Evolutionary conservation across 805 yeast species (phyloP).

Genomic region (Metschnikowia reukaufii): DNA sequence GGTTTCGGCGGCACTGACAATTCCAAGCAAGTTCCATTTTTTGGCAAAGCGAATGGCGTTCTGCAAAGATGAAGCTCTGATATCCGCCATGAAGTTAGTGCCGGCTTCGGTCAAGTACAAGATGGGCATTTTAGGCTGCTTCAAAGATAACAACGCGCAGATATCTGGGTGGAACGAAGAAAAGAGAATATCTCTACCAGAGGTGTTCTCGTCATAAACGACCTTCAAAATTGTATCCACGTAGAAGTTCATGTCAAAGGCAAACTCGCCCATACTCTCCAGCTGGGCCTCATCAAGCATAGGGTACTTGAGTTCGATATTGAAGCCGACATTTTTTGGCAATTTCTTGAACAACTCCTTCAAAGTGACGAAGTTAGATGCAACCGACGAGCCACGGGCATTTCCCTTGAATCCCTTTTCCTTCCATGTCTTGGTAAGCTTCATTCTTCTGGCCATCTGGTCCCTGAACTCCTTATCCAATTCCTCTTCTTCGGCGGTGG

Average conservation of each 20-base stretch:
- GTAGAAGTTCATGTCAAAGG: conserved; percentile 80
- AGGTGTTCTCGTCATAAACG: conserved; percentile 71
- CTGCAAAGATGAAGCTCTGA: conserved; percentile 83
- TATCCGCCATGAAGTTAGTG: conserved; percentile 80
- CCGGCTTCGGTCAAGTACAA: conserved; percentile 89
- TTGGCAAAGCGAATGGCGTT: conserved; percentile 88
- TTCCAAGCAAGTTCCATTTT: conserved; percentile 88
- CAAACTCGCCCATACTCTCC: conserved; percentile 84
- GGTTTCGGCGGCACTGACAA: conserved; percentile 86
- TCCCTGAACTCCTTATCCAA: conserved; percentile 40
- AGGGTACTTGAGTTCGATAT: conserved; percentile 92
- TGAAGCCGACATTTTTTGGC: conserved; percentile 85
- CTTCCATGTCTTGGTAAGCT: conserved; percentile 85
- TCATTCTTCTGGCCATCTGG: conserved; percentile 63
- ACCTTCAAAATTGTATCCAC: conserved; percentile 80
- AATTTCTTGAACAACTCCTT: conserved; percentile 78
- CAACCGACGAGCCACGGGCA: conserved; percentile 82
- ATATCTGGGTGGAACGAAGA: conserved; percentile 95
- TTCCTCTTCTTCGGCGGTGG: conserved; percentile 29
- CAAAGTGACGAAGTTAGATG: conserved; percentile 87
- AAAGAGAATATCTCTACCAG: conserved; percentile 82
- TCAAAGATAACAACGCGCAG: conserved; percentile 78
- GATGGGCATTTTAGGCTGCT: conserved; percentile 92
- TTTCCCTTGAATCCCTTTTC: conserved; percentile 89
- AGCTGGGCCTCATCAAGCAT: conserved; percentile 89